These are phyloP conservation scores for Phascolomyces articulosus DNA, from an alignment of 371 early-diverging fungal genomes.

Conservation along the genomic window DNA sequence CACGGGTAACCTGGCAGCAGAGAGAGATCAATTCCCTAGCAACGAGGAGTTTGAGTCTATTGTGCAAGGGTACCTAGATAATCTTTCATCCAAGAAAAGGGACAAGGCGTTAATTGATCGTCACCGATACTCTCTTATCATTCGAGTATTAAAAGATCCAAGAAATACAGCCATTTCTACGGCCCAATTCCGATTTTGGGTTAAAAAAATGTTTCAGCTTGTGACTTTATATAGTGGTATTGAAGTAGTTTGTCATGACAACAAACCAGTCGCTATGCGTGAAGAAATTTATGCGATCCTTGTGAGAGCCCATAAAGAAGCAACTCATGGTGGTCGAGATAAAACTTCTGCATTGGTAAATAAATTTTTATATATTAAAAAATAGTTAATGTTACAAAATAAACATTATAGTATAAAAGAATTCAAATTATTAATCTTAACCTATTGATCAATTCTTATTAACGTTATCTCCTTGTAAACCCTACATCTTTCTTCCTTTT, in stretches of 20 bases:
- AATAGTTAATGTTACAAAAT: background rate
- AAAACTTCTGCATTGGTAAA: conserved; percentile 67
- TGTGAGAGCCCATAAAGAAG: conserved; percentile 60
- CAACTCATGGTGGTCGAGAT: conserved; percentile 66
- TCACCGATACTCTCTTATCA: conserved; percentile 55
- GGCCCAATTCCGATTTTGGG: conserved; percentile 70
- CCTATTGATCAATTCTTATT: no score
- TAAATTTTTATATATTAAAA: background rate
- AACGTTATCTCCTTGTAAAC: background rate
- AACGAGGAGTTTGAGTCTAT: conserved; percentile 43
- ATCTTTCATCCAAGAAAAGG: conserved; percentile 62
- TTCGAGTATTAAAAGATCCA: conserved; percentile 59
- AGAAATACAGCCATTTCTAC: conserved; percentile 63
- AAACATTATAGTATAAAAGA: background rate
- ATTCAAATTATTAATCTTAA: no score
- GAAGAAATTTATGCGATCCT: conserved; percentile 63
- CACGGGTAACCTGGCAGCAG: background rate
- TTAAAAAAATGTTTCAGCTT: conserved; percentile 69
- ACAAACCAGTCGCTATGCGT: conserved; percentile 63
- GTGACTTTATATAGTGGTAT: conserved; percentile 26
- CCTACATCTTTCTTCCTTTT: no score
- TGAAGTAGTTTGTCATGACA: conserved; percentile 55
- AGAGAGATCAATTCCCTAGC: conserved; percentile 44
- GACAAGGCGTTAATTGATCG: conserved; percentile 64
- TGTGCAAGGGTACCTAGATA: conserved; percentile 56